These are phyloP conservation scores for Lachancea nothofagi DNA, from an alignment of 805 yeast genomes.

Conservation along the genomic window DNA sequence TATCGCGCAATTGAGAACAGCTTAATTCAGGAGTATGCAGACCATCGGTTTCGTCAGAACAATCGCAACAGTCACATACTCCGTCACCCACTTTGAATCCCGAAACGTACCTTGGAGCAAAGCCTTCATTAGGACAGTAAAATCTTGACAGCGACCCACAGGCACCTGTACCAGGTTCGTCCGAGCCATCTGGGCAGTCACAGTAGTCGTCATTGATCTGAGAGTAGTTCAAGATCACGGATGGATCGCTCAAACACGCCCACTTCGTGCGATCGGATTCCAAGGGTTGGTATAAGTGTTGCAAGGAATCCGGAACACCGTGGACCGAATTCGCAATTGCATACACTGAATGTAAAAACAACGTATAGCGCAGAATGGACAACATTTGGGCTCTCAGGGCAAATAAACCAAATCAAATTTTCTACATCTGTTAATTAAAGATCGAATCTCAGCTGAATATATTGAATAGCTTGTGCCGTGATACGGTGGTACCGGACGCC, in stretches of 20 bases:
- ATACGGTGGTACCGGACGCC: no score
- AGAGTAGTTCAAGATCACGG: conserved; percentile 50
- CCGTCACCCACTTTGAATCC: conserved; percentile 78
- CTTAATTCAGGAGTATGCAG: neutral
- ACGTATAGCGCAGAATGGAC: neutral
- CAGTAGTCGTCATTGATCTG: conserved; percentile 86
- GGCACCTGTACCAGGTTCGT: conserved; percentile 93
- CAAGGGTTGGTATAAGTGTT: conserved; percentile 16
- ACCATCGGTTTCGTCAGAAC: conserved; percentile 64
- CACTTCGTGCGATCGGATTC: conserved; percentile 53
- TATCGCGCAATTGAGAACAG: conserved; percentile 22
- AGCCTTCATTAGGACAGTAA: conserved; percentile 76
- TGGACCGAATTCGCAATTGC: conserved; percentile 3
- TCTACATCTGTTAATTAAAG: no score
- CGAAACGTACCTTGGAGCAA: conserved; percentile 55
- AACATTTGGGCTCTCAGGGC: neutral
- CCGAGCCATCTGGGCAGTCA: conserved; percentile 97
- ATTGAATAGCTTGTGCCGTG: no score
- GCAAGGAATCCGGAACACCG: conserved; percentile 21
- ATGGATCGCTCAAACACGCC: conserved; percentile 65
- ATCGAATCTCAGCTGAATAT: no score
- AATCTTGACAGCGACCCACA: conserved; percentile 47
- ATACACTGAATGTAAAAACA: neutral
- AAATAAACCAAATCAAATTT: no score
- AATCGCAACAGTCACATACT: conserved; percentile 96